Conservation (phyloP, 73 alveolate genomes). For the Effrenium voratum region DNA sequence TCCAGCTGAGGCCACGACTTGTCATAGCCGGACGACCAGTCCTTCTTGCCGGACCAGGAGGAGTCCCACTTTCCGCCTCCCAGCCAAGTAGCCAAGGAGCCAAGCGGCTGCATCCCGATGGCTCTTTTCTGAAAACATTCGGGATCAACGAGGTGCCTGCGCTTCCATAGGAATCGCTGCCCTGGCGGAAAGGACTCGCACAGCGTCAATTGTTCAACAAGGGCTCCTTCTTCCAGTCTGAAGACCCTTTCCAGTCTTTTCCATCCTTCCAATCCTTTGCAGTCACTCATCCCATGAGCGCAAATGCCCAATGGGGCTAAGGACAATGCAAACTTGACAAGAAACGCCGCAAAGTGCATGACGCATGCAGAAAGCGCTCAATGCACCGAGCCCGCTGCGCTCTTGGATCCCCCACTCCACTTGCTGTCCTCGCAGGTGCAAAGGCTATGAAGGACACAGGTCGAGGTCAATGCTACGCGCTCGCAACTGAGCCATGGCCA, state of each 20-base stretch:
- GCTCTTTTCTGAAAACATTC: background rate
- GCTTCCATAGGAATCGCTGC: constrained; percentile 64
- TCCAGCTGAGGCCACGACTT: background rate
- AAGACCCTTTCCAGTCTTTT: constrained; percentile 5
- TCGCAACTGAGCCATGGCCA: too few species aligned
- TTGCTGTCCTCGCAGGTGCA: too few species aligned
- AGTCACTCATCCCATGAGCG: too few species aligned
- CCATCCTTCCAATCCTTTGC: constrained; percentile 67
- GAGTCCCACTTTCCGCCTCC: constrained; percentile 55
- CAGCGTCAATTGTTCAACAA: background rate
- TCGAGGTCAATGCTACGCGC: too few species aligned
- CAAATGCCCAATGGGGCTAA: too few species aligned
- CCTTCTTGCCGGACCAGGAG: constrained; percentile 42
- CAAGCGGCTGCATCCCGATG: background rate
- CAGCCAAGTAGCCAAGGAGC: background rate
- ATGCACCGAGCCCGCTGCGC: background rate
- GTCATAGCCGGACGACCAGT: constrained; percentile 38
- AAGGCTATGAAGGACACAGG: too few species aligned
- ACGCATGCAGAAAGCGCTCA: too few species aligned
- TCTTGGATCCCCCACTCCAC: constrained; percentile 17
- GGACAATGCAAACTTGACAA: too few species aligned
- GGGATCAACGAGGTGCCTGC: background rate
- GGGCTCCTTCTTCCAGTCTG: background rate
- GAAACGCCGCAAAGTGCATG: too few species aligned
- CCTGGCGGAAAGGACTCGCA: background rate